A percentile compares a stretch with the other conserved stretches of the same genome.
Evolutionary conservation across 208 protist genomes (phyloP).

Genomic region (Crithidia acanthocephali): DNA sequence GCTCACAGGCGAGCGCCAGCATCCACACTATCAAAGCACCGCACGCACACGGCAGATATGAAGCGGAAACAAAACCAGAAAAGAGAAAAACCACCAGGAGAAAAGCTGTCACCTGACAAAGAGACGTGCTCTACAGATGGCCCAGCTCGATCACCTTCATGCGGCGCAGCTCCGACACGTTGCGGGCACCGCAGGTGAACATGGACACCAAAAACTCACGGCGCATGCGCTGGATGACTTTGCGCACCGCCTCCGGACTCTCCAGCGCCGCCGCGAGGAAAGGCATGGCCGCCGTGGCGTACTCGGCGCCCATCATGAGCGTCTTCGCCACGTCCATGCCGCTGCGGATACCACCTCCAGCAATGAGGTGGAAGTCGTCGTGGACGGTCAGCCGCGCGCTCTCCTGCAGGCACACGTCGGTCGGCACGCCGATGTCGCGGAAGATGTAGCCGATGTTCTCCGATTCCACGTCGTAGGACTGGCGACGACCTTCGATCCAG

Average conservation of each 20-base stretch:
- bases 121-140: constrained; percentile 41
- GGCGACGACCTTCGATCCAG: constrained; percentile 91
- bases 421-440: constrained; percentile 86
- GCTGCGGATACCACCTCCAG: constrained; percentile 86
- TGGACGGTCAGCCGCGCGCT: constrained; percentile 50
- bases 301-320: constrained; percentile 85
- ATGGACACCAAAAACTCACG: constrained; percentile 83
- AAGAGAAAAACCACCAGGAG: background rate
- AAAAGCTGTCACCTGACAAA: too few relatives aligned
- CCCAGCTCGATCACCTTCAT: constrained; percentile 52
- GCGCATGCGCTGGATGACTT: constrained; percentile 77
- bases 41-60: background rate
- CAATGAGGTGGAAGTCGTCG: constrained; percentile 79
- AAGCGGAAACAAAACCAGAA: background rate
- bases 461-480: constrained; percentile 50
- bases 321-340: constrained; percentile 90
- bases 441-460: constrained; percentile 90
- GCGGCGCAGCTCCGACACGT: constrained; percentile 67
- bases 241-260: constrained; percentile 67
- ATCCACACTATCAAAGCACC: too few relatives aligned
- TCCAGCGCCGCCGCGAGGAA: constrained; percentile 88
- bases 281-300: constrained; percentile 83
- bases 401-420: constrained; percentile 79
- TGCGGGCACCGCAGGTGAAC: constrained; percentile 88
- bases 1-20: too few relatives aligned